Percentiles rank a stretch among this genome's conserved stretches.
Evolutionary conservation across 805 yeast species (phyloP).

Genomic region (Candida boleticola): DNA sequence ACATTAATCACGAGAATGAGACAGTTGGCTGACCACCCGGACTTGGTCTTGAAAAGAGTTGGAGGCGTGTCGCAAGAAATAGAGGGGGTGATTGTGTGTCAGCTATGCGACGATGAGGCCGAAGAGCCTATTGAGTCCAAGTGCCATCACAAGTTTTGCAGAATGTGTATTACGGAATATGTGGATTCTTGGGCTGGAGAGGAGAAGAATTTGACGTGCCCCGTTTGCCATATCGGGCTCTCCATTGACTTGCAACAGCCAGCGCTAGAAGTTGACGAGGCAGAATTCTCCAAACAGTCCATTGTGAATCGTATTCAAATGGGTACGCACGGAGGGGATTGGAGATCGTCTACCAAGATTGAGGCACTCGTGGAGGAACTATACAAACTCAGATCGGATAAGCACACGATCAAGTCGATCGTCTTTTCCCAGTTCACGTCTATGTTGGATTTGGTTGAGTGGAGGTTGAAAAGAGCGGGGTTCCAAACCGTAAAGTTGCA

Average conservation of each 20-base stretch:
- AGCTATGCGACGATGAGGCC: slow-evolving; percentile 95
- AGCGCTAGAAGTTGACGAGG: slow-evolving; percentile 68
- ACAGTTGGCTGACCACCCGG: slow-evolving; percentile 98
- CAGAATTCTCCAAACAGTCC: slow-evolving; percentile 55
- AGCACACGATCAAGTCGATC: slow-evolving; percentile 88
- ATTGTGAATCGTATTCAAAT: slow-evolving; percentile 86
- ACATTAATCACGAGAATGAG: slow-evolving; percentile 96
- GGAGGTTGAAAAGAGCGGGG: slow-evolving; percentile 94
- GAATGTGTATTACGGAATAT: slow-evolving; percentile 89
- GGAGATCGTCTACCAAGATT: slow-evolving; percentile 95
- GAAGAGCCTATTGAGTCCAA: slow-evolving; percentile 95
- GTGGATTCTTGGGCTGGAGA: slow-evolving; percentile 75
- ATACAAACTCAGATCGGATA: slow-evolving; percentile 80
- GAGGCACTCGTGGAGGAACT: slow-evolving; percentile 95
- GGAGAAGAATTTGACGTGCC: slow-evolving; percentile 69
- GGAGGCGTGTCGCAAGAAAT: slow-evolving; percentile 40
- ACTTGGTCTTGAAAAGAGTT: slow-evolving; percentile 76
- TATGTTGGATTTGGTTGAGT: slow-evolving; percentile 93
- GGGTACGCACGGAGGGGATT: slow-evolving; percentile 65
- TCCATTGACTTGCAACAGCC: slow-evolving; percentile 90
- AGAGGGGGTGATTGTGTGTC: slow-evolving; percentile 71
- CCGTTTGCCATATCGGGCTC: slow-evolving; percentile 92
- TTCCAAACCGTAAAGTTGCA: slow-evolving; percentile 91
- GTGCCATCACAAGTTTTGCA: slow-evolving; percentile 91
- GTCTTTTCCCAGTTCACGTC: slow-evolving; percentile 97